A percentile compares a stretch with the other conserved stretches of the same genome.
These are phyloP conservation scores for Phytophthora agathidicida DNA, from an alignment of 352 stramenopile species.

Conservation along the genomic window DNA sequence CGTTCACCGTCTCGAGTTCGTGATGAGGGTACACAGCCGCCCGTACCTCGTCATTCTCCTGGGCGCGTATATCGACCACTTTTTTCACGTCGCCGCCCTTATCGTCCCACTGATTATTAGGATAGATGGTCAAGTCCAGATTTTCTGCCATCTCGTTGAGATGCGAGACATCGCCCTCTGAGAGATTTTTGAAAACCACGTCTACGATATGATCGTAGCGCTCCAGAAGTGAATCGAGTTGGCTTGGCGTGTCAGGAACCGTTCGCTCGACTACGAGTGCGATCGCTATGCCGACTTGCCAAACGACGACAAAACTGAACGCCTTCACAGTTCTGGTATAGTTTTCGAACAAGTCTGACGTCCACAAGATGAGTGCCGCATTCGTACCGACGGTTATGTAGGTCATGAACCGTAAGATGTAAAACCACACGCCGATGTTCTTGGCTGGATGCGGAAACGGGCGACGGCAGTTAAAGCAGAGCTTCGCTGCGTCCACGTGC, in stretches of 20 bases:
- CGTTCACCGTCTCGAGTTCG: slow-evolving; percentile 14
- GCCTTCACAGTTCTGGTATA: slow-evolving; percentile 49
- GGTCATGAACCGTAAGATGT: slow-evolving; percentile 75
- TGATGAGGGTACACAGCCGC: slow-evolving; percentile 9
- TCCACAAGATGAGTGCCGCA: slow-evolving; percentile 71
- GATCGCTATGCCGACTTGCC: slow-evolving; percentile 61
- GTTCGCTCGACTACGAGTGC: slow-evolving; percentile 55
- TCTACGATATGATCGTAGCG: slow-evolving; percentile 70
- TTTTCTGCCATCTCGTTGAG: slow-evolving; percentile 65
- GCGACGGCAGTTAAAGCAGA: slow-evolving; percentile 69
- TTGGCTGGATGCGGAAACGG: slow-evolving; percentile 74
- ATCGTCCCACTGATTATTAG: slow-evolving; percentile 67
- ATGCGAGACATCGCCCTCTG: slow-evolving; percentile 56
- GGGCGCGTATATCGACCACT: slow-evolving; percentile 11
- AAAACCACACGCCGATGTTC: slow-evolving; percentile 92
- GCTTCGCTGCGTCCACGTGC: slow-evolving; percentile 76
- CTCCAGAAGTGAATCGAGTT: slow-evolving; percentile 52
- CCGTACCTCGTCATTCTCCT: slow-evolving; percentile 22
- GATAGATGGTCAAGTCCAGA: slow-evolving; percentile 71
- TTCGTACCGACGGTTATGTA: slow-evolving; percentile 77
- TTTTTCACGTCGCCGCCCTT: slow-evolving; percentile 6
- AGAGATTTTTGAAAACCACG: slow-evolving; percentile 70
- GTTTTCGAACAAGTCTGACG: slow-evolving; percentile 57
- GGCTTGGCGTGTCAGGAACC: slow-evolving; percentile 56
- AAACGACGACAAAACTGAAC: slow-evolving; percentile 64